phyloP scores from a whole-genome alignment of 441 rosid genomes.

The Croton laevigatus region DNA sequence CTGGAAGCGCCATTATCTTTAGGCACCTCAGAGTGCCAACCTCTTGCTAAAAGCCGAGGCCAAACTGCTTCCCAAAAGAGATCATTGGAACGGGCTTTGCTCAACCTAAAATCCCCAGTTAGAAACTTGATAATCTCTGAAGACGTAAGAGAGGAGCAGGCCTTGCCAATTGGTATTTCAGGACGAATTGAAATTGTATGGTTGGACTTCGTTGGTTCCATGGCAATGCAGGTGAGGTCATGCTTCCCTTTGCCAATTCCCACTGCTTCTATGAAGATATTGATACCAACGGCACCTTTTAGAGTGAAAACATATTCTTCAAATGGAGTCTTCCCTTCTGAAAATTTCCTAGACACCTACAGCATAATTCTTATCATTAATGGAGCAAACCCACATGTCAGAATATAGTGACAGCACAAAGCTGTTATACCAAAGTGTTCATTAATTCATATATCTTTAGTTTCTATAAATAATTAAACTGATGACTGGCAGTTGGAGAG shows the following conservation, averaged over 20 bases:
- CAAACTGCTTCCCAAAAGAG: conserved; percentile 76
- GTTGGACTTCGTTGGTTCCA: conserved; percentile 38
- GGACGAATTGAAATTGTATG: conserved; percentile 29
- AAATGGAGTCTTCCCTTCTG: conserved; percentile 55
- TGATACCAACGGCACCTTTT: conserved; percentile 46
- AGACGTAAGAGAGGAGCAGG: conserved; percentile 46
- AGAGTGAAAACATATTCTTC: conserved; percentile 65
- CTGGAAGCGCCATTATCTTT: conserved; percentile 28
- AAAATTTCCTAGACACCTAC: conserved; percentile 52
- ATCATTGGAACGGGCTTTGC: conserved; percentile 60
- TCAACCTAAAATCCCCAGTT: conserved; percentile 50
- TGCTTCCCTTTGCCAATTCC: conserved; percentile 68
- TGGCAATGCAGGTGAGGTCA: conserved; percentile 46
- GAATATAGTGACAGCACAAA: not conserved
- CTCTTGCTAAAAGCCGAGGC: conserved; percentile 65
- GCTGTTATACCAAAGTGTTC: not conserved
- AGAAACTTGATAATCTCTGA: conserved; percentile 46
- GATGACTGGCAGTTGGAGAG: no score
- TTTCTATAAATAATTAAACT: not conserved
- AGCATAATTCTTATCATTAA: conserved; percentile 11
- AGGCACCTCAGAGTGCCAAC: conserved; percentile 70
- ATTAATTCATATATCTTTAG: not conserved
- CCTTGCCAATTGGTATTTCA: conserved; percentile 52
- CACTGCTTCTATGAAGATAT: conserved; percentile 53
- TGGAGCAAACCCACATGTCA: conserved; percentile 1